Evolutionary conservation across 345 rosid genomes (phyloP).

Genomic region (Gossypium mustelinum): DNA sequence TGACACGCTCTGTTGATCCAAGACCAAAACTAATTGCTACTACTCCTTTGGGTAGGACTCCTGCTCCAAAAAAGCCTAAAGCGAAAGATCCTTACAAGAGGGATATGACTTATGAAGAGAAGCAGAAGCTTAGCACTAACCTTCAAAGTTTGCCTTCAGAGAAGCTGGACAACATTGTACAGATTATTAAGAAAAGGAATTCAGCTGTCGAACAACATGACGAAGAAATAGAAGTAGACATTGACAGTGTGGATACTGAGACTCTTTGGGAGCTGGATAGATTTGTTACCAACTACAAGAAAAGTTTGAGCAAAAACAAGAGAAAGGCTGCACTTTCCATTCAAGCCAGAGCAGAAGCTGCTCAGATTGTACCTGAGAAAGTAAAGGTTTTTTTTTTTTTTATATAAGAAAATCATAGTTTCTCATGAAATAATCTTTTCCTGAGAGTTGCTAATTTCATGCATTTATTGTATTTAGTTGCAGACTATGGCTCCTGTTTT

Average conservation of each 20-base stretch:
- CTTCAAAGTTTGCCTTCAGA: conserved; percentile 88
- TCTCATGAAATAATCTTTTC: neutral
- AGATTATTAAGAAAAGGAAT: conserved; percentile 90
- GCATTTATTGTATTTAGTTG: conserved; percentile 16
- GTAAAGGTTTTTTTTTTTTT: conserved; percentile 27
- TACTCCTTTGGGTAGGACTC: conserved; percentile 80
- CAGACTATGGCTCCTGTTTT: conserved; percentile 42
- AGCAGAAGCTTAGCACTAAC: conserved; percentile 89
- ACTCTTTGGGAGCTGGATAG: conserved; percentile 99
- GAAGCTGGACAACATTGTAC: conserved; percentile 89
- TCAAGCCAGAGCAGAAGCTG: conserved; percentile 72
- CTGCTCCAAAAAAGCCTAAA: conserved; percentile 90
- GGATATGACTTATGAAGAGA: conserved; percentile 97
- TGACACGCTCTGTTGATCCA: conserved; percentile 41
- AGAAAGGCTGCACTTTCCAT: conserved; percentile 89
- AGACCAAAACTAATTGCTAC: conserved; percentile 49
- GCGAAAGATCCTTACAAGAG: conserved; percentile 93
- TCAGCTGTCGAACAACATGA: conserved; percentile 70
- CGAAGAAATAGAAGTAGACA: conserved; percentile 68
- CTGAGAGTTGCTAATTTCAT: neutral
- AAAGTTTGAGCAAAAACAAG: conserved; percentile 93
- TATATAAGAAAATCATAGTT: neutral
- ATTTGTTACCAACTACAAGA: conserved; percentile 90
- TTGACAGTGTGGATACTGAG: conserved; percentile 60
- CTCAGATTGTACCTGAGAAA: conserved; percentile 51